Conservation (phyloP, 2,329 filamentous ascomycete species). For the Monilinia polystroma region DNA sequence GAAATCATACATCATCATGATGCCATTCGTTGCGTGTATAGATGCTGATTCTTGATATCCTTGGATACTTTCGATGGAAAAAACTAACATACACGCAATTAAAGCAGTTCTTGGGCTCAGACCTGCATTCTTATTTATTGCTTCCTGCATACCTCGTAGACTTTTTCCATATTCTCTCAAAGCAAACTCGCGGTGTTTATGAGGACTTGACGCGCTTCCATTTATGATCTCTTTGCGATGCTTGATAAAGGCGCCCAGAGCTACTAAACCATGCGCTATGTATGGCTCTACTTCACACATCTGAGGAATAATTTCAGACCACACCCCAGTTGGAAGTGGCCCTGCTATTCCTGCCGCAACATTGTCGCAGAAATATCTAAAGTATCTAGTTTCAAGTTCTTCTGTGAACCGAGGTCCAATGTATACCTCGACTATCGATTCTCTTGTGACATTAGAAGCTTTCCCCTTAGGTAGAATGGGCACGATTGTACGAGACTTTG, state of each 20-base stretch:
- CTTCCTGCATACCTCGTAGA: conserved; percentile 18
- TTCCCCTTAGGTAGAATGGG: conserved; percentile 17
- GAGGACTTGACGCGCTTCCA: neutral
- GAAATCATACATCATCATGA: conserved; percentile 14
- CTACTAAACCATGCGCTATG: conserved; percentile 29
- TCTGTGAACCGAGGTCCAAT: conserved; percentile 23
- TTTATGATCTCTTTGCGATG: neutral
- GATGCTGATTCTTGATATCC: conserved; percentile 25
- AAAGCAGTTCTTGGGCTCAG: conserved; percentile 19
- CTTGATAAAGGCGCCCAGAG: conserved; percentile 28
- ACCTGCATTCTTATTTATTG: neutral
- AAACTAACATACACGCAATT: conserved; percentile 23
- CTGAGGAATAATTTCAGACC: conserved; percentile 31
- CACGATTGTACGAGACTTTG: conserved; percentile 7
- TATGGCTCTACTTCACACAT: conserved; percentile 27
- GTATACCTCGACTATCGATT: neutral
- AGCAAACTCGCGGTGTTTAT: conserved; percentile 21
- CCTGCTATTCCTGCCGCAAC: conserved; percentile 26
- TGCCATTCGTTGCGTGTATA: conserved; percentile 16
- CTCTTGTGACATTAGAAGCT: neutral
- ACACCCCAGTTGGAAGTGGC: conserved; percentile 25
- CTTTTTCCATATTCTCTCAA: conserved; percentile 21
- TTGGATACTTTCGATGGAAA: conserved; percentile 25
- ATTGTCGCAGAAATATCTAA: conserved; percentile 29
- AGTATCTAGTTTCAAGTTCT: conserved; percentile 26